Evolutionary conservation across 163 green algal genomes (phyloP), one percentile per base, ranked within the genome.

Genomic region (Chlamydomonas reinhardtii): DNA sequence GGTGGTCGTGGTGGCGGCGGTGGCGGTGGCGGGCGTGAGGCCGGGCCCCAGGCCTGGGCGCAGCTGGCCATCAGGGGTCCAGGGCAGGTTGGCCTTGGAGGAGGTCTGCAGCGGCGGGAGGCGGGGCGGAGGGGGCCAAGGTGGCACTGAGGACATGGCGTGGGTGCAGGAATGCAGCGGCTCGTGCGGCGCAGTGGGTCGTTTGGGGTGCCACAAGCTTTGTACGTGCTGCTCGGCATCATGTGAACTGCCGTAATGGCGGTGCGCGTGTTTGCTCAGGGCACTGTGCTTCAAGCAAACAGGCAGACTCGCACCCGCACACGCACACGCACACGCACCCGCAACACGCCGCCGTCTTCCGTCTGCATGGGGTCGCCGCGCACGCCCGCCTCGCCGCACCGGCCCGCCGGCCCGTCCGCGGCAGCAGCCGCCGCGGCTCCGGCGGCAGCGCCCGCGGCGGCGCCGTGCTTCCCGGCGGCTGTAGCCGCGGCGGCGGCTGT

Each of bases 41-140:
- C 48, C 48, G 1, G 48, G 48, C 12, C 48, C 48, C 48, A 66
- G 6, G 43, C 39, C 34, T 27, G 80, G 54, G 0, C 54, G 34
- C 34, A 79, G 70, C 56, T 73, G 56, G 14, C 25, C 25, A 31
- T 73, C 69, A 11, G 80, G 80, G 1, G 80, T 73, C 68, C 52
- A 78, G 16, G 79, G 68, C 29, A 77, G 54, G 68, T 76, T 77
- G 68, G 79, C 79, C 34, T 76, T 76, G 20, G 79, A 79, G 48
- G 68, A 71, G 31, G 79, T 37, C 79, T 86, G 66, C 12, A 59
- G 19, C 59, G 61, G 61, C 31, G n/a, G n/a, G n/a, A n/a, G n/a
- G n/a, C n/a, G n/a, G n/a, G n/a, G n/a, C n/a, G 59, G 75, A 4
- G 61, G 19, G n/a, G 64, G 22, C 15, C 27, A 65, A 64, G 39